These are phyloP conservation scores for Cyclocybe aegerita DNA, from an alignment of 768 basidiomycete genomes.

Conservation along the genomic window DNA sequence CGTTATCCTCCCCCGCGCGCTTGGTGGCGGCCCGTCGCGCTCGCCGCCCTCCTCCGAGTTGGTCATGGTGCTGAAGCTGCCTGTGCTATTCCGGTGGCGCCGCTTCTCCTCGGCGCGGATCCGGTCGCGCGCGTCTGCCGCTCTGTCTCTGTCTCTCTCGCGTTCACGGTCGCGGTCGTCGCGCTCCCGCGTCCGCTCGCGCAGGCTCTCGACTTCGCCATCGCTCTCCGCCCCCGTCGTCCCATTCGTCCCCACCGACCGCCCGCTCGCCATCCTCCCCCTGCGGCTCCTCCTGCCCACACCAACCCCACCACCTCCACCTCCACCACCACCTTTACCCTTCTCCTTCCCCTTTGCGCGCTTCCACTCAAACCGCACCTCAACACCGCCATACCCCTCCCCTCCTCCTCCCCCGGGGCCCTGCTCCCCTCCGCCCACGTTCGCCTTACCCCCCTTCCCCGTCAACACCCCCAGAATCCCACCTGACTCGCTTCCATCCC, in stretches of 20 bases:
- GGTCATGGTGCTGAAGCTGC: slow-evolving; percentile 27
- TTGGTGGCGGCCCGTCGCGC: background rate
- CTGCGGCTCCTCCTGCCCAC: slow-evolving; percentile 16
- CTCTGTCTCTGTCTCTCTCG: slow-evolving; percentile 22
- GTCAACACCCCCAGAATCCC: slow-evolving; percentile 11
- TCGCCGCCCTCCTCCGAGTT: slow-evolving; percentile 31
- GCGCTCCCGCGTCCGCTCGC: slow-evolving; percentile 66
- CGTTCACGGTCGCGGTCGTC: slow-evolving; percentile 36
- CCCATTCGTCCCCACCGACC: slow-evolving; percentile 8
- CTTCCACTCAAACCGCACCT: slow-evolving; percentile 82
- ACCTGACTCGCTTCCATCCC: slow-evolving; percentile 17
- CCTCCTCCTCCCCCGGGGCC: slow-evolving; percentile 1
- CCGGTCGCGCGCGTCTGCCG: slow-evolving; percentile 20
- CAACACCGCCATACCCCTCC: slow-evolving; percentile 43
- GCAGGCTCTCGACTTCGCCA: slow-evolving; percentile 31
- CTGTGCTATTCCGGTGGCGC: slow-evolving; percentile 35
- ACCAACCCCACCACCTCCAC: slow-evolving; percentile 21
- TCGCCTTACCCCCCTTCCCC: slow-evolving; percentile 9
- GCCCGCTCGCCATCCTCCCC: slow-evolving; percentile 9
- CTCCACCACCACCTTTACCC: too few species aligned
- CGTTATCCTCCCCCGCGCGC: background rate
- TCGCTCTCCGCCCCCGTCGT: slow-evolving; percentile 16
- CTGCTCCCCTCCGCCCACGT: slow-evolving; percentile 1
- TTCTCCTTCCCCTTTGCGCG: slow-evolving; percentile 42
- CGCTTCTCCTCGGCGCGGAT: slow-evolving; percentile 19